Evolutionary conservation across 2,329 filamentous ascomycete species (phyloP).

Genomic region (Arachnomyces sp.): DNA sequence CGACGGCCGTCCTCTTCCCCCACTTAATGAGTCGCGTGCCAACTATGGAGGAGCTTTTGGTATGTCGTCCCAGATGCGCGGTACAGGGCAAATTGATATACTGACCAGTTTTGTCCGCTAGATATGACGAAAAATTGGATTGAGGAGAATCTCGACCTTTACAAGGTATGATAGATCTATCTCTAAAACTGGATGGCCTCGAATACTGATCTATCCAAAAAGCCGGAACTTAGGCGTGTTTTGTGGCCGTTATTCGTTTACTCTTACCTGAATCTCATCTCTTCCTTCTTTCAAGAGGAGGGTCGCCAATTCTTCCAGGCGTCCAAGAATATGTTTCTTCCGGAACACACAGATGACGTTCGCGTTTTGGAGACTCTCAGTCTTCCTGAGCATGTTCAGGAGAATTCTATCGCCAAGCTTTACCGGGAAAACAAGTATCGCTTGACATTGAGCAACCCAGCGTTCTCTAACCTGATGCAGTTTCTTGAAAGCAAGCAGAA

Average conservation of each 20-base stretch:
- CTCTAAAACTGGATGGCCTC: not conserved
- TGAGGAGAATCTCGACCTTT: conserved; percentile 85
- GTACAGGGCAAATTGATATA: conserved; percentile 7
- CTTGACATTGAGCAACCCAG: conserved; percentile 77
- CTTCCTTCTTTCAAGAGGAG: conserved; percentile 63
- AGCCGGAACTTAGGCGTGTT: conserved; percentile 81
- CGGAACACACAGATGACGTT: conserved; percentile 72
- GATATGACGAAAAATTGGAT: conserved; percentile 72
- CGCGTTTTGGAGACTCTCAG: conserved; percentile 66
- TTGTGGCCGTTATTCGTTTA: conserved; percentile 94
- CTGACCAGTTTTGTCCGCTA: conserved; percentile 21
- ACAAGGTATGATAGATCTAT: conserved; percentile 57
- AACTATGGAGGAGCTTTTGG: conserved; percentile 70
- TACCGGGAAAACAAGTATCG: conserved; percentile 85
- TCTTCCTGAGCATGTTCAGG: conserved; percentile 67
- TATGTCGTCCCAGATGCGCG: conserved; percentile 17
- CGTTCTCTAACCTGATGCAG: conserved; percentile 74
- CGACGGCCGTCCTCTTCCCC: conserved; percentile 67
- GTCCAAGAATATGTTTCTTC: conserved; percentile 63
- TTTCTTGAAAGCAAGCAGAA: conserved; percentile 83
- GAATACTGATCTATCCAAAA: conserved; percentile 3
- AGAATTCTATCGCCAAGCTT: conserved; percentile 69
- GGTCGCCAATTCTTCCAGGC: conserved; percentile 65
- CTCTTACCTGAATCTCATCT: conserved; percentile 74
- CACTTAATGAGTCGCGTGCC: conserved; percentile 60